Evolutionary conservation across 2,329 filamentous ascomycete genomes (phyloP).

Genomic region (Berkeleyomyces basicola): DNA sequence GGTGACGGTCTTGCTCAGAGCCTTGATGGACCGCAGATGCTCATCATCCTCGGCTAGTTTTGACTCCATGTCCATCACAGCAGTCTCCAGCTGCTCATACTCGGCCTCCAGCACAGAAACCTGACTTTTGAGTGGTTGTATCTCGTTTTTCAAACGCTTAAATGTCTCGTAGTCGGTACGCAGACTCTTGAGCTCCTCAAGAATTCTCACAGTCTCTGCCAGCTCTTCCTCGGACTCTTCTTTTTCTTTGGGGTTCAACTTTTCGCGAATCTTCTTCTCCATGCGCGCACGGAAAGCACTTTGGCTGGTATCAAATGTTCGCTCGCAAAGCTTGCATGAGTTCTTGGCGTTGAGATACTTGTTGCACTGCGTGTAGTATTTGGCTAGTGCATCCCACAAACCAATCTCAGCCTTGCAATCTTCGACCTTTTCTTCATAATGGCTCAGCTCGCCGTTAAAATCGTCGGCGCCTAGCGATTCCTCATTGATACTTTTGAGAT

Average conservation of each 20-base stretch:
- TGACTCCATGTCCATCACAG: conserved; percentile 52
- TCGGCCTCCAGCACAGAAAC: conserved; percentile 44
- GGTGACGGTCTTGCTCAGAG: conserved; percentile 56
- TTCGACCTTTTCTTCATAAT: conserved; percentile 40
- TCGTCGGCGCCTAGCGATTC: conserved; percentile 32
- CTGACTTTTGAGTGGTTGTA: conserved; percentile 52
- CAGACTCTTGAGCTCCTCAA: conserved; percentile 44
- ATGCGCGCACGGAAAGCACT: conserved; percentile 44
- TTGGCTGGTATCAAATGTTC: conserved; percentile 46
- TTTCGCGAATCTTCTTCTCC: conserved; percentile 47
- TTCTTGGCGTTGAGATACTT: conserved; percentile 49
- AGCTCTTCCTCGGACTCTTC: conserved; percentile 45
- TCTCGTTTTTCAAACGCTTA: conserved; percentile 50
- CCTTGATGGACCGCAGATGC: conserved; percentile 55
- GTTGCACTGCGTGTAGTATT: conserved; percentile 56
- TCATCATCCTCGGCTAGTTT: conserved; percentile 47
- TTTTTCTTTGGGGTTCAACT: conserved; percentile 44
- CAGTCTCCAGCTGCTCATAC: conserved; percentile 39
- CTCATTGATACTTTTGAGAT: conserved; percentile 29
- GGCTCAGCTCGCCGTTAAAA: conserved; percentile 33
- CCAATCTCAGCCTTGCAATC: conserved; percentile 49
- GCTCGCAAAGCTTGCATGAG: conserved; percentile 59
- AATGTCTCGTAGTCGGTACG: conserved; percentile 59
- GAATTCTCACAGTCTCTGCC: conserved; percentile 30
- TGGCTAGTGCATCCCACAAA: conserved; percentile 49